Evolutionary conservation across 2,329 filamentous ascomycete genomes (phyloP).

Genomic region (Xenosphaeropsis pyriputrescens): DNA sequence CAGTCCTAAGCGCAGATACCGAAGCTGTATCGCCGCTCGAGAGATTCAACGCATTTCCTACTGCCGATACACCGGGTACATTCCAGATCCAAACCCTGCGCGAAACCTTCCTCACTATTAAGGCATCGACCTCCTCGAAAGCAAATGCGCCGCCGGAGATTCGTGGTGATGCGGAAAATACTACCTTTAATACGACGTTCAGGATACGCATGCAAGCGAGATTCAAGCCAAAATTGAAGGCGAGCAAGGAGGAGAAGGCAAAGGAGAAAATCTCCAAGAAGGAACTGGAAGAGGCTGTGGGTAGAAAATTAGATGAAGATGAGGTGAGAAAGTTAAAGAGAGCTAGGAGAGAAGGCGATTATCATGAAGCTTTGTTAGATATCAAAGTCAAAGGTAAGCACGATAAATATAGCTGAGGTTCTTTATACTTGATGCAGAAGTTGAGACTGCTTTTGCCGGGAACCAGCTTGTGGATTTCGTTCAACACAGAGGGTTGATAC

Average conservation of each 20-base stretch:
- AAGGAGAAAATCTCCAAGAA: slow-evolving; percentile 73
- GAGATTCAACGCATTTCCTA: slow-evolving; percentile 55
- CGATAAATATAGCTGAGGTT: slow-evolving; percentile 55
- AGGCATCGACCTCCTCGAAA: slow-evolving; percentile 32
- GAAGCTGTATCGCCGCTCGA: slow-evolving; percentile 78
- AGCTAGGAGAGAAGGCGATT: slow-evolving; percentile 74
- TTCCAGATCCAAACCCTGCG: slow-evolving; percentile 64
- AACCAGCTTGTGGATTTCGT: no score
- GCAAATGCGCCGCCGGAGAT: slow-evolving; percentile 42
- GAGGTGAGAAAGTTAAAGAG: slow-evolving; percentile 75
- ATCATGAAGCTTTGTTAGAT: slow-evolving; percentile 74
- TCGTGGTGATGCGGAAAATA: slow-evolving; percentile 58
- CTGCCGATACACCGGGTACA: slow-evolving; percentile 49
- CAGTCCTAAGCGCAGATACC: slow-evolving; percentile 59
- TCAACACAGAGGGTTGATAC: no score
- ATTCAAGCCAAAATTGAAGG: slow-evolving; percentile 75
- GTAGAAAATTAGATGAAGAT: slow-evolving; percentile 63
- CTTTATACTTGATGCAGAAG: no score
- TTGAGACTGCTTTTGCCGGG: no score
- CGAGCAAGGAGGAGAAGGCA: slow-evolving; percentile 70
- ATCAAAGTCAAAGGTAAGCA: slow-evolving; percentile 87
- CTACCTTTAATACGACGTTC: slow-evolving; percentile 56
- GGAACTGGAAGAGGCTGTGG: slow-evolving; percentile 72
- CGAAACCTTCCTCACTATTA: slow-evolving; percentile 54
- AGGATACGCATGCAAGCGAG: slow-evolving; percentile 87